phyloP scores from a whole-genome alignment of 2,329 filamentous ascomycete genomes.

The Diplodia scrobiculata region DNA sequence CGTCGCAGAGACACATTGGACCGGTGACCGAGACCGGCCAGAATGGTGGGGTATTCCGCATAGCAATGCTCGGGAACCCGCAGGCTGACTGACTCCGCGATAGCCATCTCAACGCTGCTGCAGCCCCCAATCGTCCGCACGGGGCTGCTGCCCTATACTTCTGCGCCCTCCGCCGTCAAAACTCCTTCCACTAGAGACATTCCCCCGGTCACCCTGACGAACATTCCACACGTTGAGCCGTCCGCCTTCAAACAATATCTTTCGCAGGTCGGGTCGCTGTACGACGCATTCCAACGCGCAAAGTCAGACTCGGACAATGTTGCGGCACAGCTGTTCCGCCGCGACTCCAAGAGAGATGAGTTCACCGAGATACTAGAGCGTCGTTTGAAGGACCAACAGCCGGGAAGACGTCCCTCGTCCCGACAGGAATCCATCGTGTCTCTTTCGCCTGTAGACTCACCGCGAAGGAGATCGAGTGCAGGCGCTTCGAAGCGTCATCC shows the following conservation, averaged over 20 bases:
- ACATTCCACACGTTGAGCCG: conserved; percentile 77
- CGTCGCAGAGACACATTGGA: conserved; percentile 59
- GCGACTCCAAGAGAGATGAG: conserved; percentile 54
- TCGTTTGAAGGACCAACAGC: conserved; percentile 42
- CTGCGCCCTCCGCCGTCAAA: conserved; percentile 72
- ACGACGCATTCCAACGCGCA: conserved; percentile 83
- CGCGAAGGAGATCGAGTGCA: conserved; percentile 55
- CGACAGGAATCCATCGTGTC: conserved; percentile 48
- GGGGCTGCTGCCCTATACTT: conserved; percentile 77
- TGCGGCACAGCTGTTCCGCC: conserved; percentile 51
- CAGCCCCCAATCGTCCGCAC: conserved; percentile 88
- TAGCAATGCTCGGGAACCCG: neutral
- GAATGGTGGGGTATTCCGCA: conserved; percentile 62
- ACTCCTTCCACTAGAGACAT: conserved; percentile 87
- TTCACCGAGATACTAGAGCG: conserved; percentile 53
- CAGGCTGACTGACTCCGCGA: conserved; percentile 27
- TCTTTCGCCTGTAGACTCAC: conserved; percentile 51
- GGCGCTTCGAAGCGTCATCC: conserved; percentile 58
- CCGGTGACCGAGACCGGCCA: conserved; percentile 73
- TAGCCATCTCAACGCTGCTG: conserved; percentile 89
- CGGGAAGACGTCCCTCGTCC: conserved; percentile 42
- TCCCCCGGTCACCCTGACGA: conserved; percentile 86
- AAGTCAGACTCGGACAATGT: conserved; percentile 74
- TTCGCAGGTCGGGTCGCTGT: conserved; percentile 79
- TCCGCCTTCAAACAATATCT: conserved; percentile 83